phyloP scores from a whole-genome alignment of 805 yeast species.

The Groenewaldozyma tartarivorans region DNA sequence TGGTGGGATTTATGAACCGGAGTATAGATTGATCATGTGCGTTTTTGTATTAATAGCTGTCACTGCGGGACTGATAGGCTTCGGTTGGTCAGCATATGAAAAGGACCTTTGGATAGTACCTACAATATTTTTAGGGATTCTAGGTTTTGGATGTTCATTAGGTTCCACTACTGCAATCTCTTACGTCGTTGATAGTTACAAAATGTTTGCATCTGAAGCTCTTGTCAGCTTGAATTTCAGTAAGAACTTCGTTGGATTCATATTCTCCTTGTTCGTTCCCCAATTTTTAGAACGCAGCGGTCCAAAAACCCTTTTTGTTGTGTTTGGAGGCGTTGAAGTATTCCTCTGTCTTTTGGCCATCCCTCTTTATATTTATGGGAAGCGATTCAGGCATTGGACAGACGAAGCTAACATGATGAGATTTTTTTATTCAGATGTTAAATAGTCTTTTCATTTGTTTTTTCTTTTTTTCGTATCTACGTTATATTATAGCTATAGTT shows the following conservation, averaged over 20 bases:
- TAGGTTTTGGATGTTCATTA: conserved; percentile 51
- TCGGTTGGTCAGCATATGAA: conserved; percentile 47
- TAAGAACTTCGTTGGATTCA: conserved; percentile 47
- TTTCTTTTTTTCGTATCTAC: too few relatives aligned
- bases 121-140: conserved; percentile 43
- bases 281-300: conserved; percentile 35
- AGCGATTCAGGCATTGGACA: conserved; percentile 40
- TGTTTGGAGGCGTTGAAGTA: conserved; percentile 44
- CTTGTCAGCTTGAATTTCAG: conserved; percentile 46
- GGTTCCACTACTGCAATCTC: conserved; percentile 57
- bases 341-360: conserved; percentile 39
- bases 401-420: conserved; percentile 37
- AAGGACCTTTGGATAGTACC: conserved; percentile 49
- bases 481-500: too few relatives aligned
- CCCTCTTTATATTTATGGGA: conserved; percentile 48
- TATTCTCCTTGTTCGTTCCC: conserved; percentile 48
- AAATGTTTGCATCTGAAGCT: conserved; percentile 48
- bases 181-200: conserved; percentile 47
- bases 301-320: conserved; percentile 37
- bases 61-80: conserved; percentile 48
- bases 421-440: too few relatives aligned
- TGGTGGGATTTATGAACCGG: conserved; percentile 53
- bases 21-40: conserved; percentile 46
- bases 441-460: too few relatives aligned
- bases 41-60: conserved; percentile 38